phyloP scores from a whole-genome alignment of 176 grass and related monocot species.

The Triticum turgidum region DNA sequence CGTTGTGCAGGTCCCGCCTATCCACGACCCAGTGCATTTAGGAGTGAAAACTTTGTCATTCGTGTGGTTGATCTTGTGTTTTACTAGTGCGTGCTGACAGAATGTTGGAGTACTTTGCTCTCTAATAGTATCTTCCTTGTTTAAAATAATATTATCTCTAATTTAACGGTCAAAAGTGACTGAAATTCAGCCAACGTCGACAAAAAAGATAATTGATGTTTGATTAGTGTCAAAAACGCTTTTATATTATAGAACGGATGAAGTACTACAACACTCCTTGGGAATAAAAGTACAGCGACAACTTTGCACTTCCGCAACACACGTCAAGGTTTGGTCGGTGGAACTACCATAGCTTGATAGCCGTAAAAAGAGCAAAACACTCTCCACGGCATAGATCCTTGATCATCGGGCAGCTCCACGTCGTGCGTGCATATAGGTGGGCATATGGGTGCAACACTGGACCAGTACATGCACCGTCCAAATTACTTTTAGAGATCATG shows the following conservation, averaged over 20 bases:
- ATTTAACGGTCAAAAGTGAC: neutral
- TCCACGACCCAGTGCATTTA: neutral
- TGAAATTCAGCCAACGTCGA: neutral
- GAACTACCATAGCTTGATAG: neutral
- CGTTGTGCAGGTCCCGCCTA: constrained; percentile 9
- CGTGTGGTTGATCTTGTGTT: too few species aligned
- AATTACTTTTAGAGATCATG: neutral
- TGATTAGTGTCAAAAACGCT: neutral
- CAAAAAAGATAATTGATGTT: neutral
- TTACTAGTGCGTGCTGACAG: too few species aligned
- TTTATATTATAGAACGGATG: too few species aligned
- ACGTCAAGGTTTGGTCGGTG: neutral
- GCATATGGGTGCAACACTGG: neutral
- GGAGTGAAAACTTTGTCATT: neutral
- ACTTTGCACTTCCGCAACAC: neutral
- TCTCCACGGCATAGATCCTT: constrained; percentile 18
- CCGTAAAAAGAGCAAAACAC: neutral
- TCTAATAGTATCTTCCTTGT: too few species aligned
- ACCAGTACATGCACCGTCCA: neutral
- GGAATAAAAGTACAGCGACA: too few species aligned
- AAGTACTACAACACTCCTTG: neutral
- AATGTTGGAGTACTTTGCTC: too few species aligned
- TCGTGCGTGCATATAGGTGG: neutral
- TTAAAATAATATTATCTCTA: neutral
- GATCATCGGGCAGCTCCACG: constrained; percentile 13